Base-by-base conservation (phyloP, 768 basidiomycete genomes). In the Hygrophorus russula region DNA sequence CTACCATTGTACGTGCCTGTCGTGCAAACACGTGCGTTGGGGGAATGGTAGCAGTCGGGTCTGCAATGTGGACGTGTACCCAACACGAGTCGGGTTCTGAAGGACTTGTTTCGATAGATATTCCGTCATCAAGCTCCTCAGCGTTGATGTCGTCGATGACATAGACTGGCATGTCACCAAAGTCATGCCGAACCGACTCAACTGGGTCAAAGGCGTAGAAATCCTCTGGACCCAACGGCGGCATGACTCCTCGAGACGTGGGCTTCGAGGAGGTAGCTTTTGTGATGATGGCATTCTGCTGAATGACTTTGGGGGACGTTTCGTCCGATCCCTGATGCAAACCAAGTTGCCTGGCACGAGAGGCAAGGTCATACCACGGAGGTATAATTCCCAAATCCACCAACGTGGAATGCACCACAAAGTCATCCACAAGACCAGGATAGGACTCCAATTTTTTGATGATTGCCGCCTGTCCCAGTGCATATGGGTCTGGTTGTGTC, bases 51-150 rank as follows among this genome's bases (percentile, higher is more conserved):
- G 80, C 67, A 1, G 89, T 90, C 0, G 93, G 93, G 58, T 99
- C 96, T 8, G 96, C 93, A 44, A 99, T 72, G 56, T 98, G 96
- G 18, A 83, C 69, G 53, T 97, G 93, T 9, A 94, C 56, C 94
- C 96, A 98, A 36, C 63, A 56, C 14, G 60, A 68, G 12, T 68
- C 73, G 2, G 76, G 74, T 38, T 84, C 77, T 3, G 63, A 62
- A 4, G 72, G 67, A 27, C 82, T 69, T n/a, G 62, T 55, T 49
- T 94, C 86, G 24, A 97, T 55, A 1, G 92, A 93, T 27, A 99
- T 53, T 2, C 91, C 96, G 57, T 99, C 96, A 56, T 99, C 96
- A 15, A 98, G 71, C 55, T 99, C 96, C 53, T 82, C 62, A 0
- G 96, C 92, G 5, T 53, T 56, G 0, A 67, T 49, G 47, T 89